These are phyloP conservation scores for Pythium sp. DNA, from an alignment of 352 stramenopile species.

Conservation along the genomic window DNA sequence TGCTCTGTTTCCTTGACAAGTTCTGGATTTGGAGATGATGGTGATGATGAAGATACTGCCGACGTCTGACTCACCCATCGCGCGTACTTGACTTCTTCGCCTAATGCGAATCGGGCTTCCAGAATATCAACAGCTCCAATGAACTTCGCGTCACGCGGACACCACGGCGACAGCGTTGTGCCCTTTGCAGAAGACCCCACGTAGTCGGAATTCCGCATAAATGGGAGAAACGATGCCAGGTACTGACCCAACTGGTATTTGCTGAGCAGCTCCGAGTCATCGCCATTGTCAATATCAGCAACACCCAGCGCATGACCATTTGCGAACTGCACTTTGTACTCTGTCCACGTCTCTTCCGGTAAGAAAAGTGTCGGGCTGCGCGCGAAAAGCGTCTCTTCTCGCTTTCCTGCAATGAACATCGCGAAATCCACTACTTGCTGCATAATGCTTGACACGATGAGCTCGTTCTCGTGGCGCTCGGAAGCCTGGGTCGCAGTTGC, in stretches of 20 bases:
- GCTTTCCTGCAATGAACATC: slow-evolving; percentile 43
- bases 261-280: slow-evolving; percentile 20
- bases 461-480: slow-evolving; percentile 36
- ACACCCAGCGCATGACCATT: slow-evolving; percentile 8
- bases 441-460: slow-evolving; percentile 39
- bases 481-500: slow-evolving; percentile 32
- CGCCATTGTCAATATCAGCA: background rate
- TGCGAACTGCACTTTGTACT: slow-evolving; percentile 53
- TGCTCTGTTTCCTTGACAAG: background rate
- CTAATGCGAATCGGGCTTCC: slow-evolving; percentile 46
- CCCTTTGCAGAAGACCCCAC: slow-evolving; percentile 21
- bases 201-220: slow-evolving; percentile 18
- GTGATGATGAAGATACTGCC: background rate
- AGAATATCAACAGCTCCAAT: slow-evolving; percentile 37
- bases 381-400: slow-evolving; percentile 44
- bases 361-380: slow-evolving; percentile 42
- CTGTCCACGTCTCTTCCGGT: slow-evolving; percentile 40
- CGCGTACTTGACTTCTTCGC: slow-evolving; percentile 63
- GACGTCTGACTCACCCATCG: slow-evolving; percentile 42
- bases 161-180: slow-evolving; percentile 26
- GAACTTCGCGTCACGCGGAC: slow-evolving; percentile 41
- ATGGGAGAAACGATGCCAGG: slow-evolving; percentile 32
- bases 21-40: background rate
- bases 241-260: slow-evolving; percentile 47
- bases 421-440: slow-evolving; percentile 58